phyloP scores from a whole-genome alignment of 2,329 filamentous ascomycete species.

The Exserohilum turcica region DNA sequence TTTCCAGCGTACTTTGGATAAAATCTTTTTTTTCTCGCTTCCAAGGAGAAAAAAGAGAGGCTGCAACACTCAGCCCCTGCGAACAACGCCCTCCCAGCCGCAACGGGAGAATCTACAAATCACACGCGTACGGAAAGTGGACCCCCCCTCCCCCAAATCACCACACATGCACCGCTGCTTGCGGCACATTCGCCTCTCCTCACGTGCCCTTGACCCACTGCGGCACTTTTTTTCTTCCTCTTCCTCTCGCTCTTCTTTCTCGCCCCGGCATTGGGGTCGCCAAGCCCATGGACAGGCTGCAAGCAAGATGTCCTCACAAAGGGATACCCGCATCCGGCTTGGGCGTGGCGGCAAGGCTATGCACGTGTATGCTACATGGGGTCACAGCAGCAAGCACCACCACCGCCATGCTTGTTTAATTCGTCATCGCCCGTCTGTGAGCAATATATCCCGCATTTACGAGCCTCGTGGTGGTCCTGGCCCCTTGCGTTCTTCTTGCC shows the following conservation, averaged over 20 bases:
- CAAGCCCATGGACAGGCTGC: background rate
- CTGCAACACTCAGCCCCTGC: background rate
- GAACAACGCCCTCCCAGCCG: too few species aligned
- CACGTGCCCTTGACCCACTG: background rate
- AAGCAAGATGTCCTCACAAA: background rate
- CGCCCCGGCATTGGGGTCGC: constrained; percentile 3
- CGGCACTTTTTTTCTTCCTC: background rate
- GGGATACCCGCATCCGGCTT: constrained; percentile 6
- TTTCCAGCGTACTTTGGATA: background rate
- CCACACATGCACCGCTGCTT: too few species aligned
- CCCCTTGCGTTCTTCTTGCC: too few species aligned
- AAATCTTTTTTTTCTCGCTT: background rate
- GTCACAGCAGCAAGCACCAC: background rate
- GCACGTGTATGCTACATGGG: background rate
- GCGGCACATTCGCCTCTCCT: background rate
- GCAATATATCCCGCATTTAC: too few species aligned
- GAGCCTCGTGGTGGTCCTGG: too few species aligned
- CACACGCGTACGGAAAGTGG: too few species aligned
- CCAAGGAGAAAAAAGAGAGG: background rate
- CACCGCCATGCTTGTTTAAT: background rate
- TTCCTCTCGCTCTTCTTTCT: background rate
- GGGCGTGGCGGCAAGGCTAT: background rate
- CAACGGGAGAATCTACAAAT: too few species aligned
- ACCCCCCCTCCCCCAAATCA: too few species aligned
- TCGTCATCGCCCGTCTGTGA: background rate